Percentiles rank a stretch among this genome's conserved stretches.
These are phyloP conservation scores for Linnemannia exigua DNA, from an alignment of 192 early-diverging fungal species.

Conservation along the genomic window DNA sequence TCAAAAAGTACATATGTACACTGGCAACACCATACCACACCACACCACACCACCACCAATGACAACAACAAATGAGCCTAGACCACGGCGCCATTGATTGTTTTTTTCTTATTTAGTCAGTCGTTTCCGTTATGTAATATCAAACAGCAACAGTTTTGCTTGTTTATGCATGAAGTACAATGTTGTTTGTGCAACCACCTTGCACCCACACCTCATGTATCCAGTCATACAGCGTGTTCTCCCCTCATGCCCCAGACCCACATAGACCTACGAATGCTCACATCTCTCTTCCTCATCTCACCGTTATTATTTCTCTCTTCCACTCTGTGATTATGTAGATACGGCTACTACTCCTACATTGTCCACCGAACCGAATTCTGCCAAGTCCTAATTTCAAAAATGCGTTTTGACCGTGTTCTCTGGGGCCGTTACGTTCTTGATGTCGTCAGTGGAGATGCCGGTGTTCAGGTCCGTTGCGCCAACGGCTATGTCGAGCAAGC, in stretches of 20 bases:
- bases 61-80: neutral
- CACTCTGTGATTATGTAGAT: neutral
- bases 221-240: neutral
- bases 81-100: neutral
- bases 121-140: neutral
- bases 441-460: constrained; percentile 14
- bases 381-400: constrained; percentile 5
- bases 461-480: constrained; percentile 15
- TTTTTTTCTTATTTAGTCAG: neutral
- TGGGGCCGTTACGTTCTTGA: constrained; percentile 16
- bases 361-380: constrained; percentile 17
- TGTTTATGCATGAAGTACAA: neutral
- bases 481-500: constrained; percentile 19
- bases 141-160: neutral
- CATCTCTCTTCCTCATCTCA: neutral
- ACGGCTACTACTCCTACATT: constrained; percentile 11
- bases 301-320: neutral
- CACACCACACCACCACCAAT: neutral
- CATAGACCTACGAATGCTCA: neutral
- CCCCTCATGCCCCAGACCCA: neutral
- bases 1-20: neutral
- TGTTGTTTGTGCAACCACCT: neutral
- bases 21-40: neutral
- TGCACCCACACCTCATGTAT: neutral
- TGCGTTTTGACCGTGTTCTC: neutral